Conservation (phyloP, 345 rosid species). For the Cardamine occulta region DNA sequence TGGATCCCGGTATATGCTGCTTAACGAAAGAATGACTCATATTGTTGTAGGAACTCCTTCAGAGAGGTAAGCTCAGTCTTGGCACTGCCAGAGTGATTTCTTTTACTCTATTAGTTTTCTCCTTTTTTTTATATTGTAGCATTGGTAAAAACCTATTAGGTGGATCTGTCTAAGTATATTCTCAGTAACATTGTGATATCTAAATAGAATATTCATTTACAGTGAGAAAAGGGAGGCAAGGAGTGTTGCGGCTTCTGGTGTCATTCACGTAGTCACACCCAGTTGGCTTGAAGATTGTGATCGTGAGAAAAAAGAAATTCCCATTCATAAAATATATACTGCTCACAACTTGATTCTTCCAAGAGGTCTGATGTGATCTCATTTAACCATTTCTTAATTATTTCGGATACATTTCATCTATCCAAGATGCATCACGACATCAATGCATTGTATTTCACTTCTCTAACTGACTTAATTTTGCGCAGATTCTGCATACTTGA, state of each 20-base stretch:
- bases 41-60: slow-evolving; percentile 86
- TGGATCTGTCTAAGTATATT: slow-evolving; percentile 23
- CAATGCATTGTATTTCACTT: slow-evolving; percentile 18
- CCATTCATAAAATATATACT: slow-evolving; percentile 60
- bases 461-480: slow-evolving; percentile 38
- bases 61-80: slow-evolving; percentile 68
- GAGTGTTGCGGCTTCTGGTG: slow-evolving; percentile 81
- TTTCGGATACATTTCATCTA: slow-evolving; percentile 5
- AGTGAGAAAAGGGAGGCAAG: slow-evolving; percentile 88
- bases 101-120: slow-evolving; percentile 7
- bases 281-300: slow-evolving; percentile 95
- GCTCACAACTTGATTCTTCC: slow-evolving; percentile 79
- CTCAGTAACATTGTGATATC: slow-evolving; percentile 27
- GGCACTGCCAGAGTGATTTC: slow-evolving; percentile 17
- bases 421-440: slow-evolving; percentile 29
- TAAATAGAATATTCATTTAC: slow-evolving; percentile 24
- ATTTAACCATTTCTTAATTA: slow-evolving; percentile 11
- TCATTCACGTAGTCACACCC: slow-evolving; percentile 72
- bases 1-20: slow-evolving; percentile 71
- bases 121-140: slow-evolving; percentile 16
- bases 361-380: slow-evolving; percentile 62
- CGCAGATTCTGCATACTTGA: slow-evolving; percentile 55
- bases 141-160: slow-evolving; percentile 7
- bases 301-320: slow-evolving; percentile 73
- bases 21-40: slow-evolving; percentile 80